phyloP scores from a whole-genome alignment of 768 basidiomycete species.

The Artomyces pyxidatus region DNA sequence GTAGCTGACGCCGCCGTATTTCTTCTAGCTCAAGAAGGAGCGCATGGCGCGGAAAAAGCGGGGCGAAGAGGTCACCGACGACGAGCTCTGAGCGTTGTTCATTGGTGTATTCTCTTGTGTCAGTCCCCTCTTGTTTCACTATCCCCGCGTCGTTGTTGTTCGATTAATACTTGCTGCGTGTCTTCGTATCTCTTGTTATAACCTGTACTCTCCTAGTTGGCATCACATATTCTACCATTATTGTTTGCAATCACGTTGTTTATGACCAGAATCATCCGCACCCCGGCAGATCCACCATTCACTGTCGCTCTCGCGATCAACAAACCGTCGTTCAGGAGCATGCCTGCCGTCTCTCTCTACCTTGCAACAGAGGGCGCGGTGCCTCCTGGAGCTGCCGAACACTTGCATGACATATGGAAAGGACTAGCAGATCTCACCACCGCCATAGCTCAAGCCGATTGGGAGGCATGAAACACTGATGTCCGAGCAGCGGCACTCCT shows the following conservation, averaged over 20 bases:
- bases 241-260: conserved; percentile 1
- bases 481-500: no score
- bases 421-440: no score
- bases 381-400: no score
- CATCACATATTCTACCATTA: conserved; percentile 9
- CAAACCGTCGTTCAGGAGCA: no score
- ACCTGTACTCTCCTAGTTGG: conserved; percentile 16
- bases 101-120: not conserved
- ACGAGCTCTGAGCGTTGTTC: conserved; percentile 29
- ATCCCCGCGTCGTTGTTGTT: not conserved
- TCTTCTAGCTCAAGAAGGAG: conserved; percentile 95
- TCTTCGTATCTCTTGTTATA: conserved; percentile 14
- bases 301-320: no score
- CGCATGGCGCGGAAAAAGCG: conserved; percentile 86
- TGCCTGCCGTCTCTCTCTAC: no score
- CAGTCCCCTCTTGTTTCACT: not conserved
- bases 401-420: no score
- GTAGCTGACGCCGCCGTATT: no score
- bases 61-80: conserved; percentile 65
- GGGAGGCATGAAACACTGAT: no score
- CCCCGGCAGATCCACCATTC: no score
- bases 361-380: no score
- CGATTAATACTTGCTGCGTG: not conserved
- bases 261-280: not conserved
- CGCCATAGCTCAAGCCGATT: no score